Conservation (phyloP, 208 protist genomes). For the Kentomonas sorsogonicus region DNA sequence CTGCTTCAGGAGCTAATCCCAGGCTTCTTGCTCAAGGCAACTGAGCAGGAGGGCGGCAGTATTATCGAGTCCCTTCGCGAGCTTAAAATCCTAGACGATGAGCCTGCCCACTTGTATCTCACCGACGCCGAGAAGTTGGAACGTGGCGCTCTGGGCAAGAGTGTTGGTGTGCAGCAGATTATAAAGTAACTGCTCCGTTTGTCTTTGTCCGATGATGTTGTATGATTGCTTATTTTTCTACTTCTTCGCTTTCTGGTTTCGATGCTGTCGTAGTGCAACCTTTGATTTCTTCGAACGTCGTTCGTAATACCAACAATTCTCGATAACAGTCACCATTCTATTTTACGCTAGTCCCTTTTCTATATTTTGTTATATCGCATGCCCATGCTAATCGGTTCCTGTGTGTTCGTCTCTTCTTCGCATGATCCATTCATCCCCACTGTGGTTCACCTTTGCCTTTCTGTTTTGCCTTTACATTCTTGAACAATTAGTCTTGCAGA, state of each 20-base stretch:
- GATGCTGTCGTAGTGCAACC: neutral
- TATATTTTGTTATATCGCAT: neutral
- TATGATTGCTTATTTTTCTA: neutral
- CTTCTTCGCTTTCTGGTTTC: neutral
- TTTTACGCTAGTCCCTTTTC: neutral
- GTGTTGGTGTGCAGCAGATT: neutral
- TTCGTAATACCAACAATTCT: too few relatives aligned
- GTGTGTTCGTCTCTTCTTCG: neutral
- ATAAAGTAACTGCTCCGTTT: neutral
- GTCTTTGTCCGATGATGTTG: neutral
- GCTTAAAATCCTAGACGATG: conserved; percentile 46
- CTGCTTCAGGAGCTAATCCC: conserved; percentile 72
- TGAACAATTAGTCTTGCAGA: neutral
- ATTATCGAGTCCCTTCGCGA: conserved; percentile 44
- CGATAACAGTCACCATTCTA: too few relatives aligned
- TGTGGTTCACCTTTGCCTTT: neutral
- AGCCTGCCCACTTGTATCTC: conserved; percentile 57
- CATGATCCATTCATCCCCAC: neutral
- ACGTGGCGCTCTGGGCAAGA: conserved; percentile 21
- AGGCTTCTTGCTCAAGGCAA: conserved; percentile 68
- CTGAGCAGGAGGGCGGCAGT: conserved; percentile 40
- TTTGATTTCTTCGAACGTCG: too few relatives aligned
- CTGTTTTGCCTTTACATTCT: neutral
- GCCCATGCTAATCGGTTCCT: neutral
- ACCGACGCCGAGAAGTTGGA: conserved; percentile 37